These are phyloP conservation scores for Suhomyces bolitotheri DNA, from an alignment of 1,139 yeast species.

Conservation along the genomic window DNA sequence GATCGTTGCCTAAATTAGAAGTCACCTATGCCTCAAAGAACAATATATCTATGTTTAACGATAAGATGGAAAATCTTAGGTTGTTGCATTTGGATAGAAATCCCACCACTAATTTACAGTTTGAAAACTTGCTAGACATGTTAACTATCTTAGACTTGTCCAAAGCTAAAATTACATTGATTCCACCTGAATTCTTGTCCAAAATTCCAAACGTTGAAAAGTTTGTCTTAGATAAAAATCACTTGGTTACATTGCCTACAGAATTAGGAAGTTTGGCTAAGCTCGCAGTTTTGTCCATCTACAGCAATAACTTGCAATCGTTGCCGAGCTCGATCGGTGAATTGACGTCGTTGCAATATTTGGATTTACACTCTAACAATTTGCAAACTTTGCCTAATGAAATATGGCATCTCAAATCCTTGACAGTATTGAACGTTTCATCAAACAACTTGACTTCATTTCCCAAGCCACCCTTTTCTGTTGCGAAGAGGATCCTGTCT, in stretches of 20 bases:
- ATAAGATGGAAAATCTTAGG: conserved; percentile 58
- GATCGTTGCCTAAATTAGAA: conserved; percentile 65
- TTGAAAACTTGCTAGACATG: conserved; percentile 55
- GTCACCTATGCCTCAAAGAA: conserved; percentile 78
- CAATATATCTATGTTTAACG: conserved; percentile 68
- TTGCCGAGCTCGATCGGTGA: conserved; percentile 71
- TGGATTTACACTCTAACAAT: conserved; percentile 88
- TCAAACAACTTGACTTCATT: conserved; percentile 73
- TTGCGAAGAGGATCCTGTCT: conserved; percentile 39
- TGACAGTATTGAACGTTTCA: conserved; percentile 68
- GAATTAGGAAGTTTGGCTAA: conserved; percentile 61
- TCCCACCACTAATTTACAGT: conserved; percentile 76
- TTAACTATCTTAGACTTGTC: conserved; percentile 75
- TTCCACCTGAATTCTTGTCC: conserved; percentile 64
- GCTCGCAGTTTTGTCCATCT: conserved; percentile 66
- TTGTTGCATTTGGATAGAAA: conserved; percentile 56
- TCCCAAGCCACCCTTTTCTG: conserved; percentile 55
- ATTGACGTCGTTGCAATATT: conserved; percentile 58
- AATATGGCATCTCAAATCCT: conserved; percentile 62
- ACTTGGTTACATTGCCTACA: conserved; percentile 72
- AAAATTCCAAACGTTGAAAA: conserved; percentile 70
- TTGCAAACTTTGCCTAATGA: conserved; percentile 68
- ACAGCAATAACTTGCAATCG: conserved; percentile 70
- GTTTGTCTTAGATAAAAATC: conserved; percentile 78
- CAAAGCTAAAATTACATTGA: conserved; percentile 76